These are phyloP conservation scores for Epithele typhae DNA, from an alignment of 768 basidiomycete species.

Conservation along the genomic window DNA sequence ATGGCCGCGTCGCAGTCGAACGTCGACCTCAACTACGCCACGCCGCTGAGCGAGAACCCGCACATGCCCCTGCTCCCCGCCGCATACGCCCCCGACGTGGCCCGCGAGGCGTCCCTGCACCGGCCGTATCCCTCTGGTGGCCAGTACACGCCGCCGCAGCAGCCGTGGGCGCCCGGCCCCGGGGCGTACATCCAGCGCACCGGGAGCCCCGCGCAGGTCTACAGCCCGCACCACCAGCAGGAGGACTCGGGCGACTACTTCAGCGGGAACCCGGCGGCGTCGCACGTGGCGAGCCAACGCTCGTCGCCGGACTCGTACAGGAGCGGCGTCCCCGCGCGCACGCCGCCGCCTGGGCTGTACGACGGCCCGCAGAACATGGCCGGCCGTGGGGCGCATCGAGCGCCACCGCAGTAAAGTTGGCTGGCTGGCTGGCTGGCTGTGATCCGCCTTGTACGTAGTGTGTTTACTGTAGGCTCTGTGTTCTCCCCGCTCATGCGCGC, in stretches of 20 bases:
- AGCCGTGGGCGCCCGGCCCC: constrained; percentile 2
- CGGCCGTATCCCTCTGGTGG: constrained; percentile 38
- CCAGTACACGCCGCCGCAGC: constrained; percentile 4
- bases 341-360: constrained; percentile 14
- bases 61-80: constrained; percentile 34
- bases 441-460: no score
- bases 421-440: no score
- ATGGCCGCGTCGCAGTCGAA: constrained; percentile 17
- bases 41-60: constrained; percentile 27
- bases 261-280: no score
- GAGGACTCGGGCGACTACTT: constrained; percentile 1
- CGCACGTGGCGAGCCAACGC: no score
- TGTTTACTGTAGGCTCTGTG: no score
- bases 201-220: background rate
- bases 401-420: constrained; percentile 1
- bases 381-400: constrained; percentile 29
- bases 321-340: constrained; percentile 17
- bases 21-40: constrained; percentile 25
- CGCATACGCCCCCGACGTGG: constrained; percentile 32
- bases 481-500: no score
- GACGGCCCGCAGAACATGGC: constrained; percentile 21
- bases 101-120: constrained; percentile 60
- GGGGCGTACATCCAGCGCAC: constrained; percentile 2
- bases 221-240: no score
- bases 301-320: constrained; percentile 13